phyloP scores from a whole-genome alignment of 768 basidiomycete genomes.

The Fistulinella prunicolor region DNA sequence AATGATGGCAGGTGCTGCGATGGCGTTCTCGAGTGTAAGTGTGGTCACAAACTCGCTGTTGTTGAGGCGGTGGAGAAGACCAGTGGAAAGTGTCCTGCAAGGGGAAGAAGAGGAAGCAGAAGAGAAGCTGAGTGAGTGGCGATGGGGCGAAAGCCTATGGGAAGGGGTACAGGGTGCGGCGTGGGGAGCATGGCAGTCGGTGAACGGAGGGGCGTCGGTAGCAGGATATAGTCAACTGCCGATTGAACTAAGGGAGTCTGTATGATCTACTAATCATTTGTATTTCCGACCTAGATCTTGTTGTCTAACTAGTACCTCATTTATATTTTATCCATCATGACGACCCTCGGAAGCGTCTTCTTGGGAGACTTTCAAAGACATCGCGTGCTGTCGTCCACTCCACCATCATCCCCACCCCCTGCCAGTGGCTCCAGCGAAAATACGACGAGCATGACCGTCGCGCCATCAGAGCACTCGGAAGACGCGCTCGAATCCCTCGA shows the following conservation, averaged over 20 bases:
- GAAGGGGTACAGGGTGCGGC: conserved; percentile 42
- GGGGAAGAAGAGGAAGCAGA: conserved; percentile 38
- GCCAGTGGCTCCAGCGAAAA: not conserved
- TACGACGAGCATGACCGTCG: conserved; percentile 16
- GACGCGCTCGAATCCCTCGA: conserved; percentile 22
- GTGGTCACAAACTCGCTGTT: conserved; percentile 90
- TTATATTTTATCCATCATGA: conserved; percentile 34
- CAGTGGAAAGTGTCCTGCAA: conserved; percentile 66
- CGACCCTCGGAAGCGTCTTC: conserved; percentile 73
- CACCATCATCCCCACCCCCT: conserved; percentile 44
- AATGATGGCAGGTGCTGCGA: conserved; percentile 97
- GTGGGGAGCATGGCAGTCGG: conserved; percentile 49
- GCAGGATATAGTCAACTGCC: conserved; percentile 70
- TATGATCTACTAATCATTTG: conserved; percentile 8
- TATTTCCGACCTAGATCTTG: too few relatives aligned
- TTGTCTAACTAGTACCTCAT: too few relatives aligned
- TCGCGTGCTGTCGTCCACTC: conserved; percentile 58
- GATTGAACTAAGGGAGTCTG: conserved; percentile 54
- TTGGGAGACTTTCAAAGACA: conserved; percentile 72
- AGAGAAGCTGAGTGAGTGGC: conserved; percentile 28
- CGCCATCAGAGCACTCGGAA: conserved; percentile 12
- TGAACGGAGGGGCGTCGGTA: conserved; percentile 37
- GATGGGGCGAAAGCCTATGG: conserved; percentile 20
- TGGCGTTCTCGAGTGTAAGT: conserved; percentile 97
- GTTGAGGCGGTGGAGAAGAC: conserved; percentile 81